A percentile compares a stretch with the other conserved stretches of the same genome.
These are phyloP conservation scores for Schizonepeta tenuifolia DNA, from an alignment of 257 asterid genomes.

Conservation along the genomic window DNA sequence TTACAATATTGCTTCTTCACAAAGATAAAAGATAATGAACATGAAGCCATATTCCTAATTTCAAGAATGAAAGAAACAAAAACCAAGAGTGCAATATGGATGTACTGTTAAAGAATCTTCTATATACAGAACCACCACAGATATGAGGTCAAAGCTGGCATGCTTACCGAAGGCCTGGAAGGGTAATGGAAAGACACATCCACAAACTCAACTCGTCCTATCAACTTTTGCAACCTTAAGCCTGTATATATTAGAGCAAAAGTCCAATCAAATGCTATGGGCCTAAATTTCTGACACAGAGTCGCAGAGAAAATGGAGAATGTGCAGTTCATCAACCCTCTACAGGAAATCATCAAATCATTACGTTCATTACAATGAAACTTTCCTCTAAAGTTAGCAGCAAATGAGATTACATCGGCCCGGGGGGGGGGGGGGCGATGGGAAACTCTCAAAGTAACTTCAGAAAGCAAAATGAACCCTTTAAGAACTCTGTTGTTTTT, in stretches of 20 bases:
- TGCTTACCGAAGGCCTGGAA: constrained; percentile 70
- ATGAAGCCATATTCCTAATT: not conserved
- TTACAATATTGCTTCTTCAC: not conserved
- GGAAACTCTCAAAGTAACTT: too few species aligned
- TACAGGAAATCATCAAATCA: not conserved
- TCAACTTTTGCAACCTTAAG: constrained; percentile 63
- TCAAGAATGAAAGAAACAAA: constrained; percentile 4
- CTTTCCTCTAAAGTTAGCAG: too few species aligned
- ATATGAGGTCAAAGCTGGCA: constrained; percentile 4
- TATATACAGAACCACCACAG: not conserved
- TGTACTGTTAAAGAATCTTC: not conserved
- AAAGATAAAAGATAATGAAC: constrained; percentile 10
- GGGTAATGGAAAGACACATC: constrained; percentile 76
- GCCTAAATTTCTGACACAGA: too few species aligned
- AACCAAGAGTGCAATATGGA: constrained; percentile 22
- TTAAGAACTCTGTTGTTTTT: too few species aligned
- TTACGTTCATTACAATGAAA: too few species aligned
- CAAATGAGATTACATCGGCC: too few species aligned
- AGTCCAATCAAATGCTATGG: constrained; percentile 14
- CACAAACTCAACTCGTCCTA: constrained; percentile 70
- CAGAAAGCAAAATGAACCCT: too few species aligned
- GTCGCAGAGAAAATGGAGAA: not conserved
- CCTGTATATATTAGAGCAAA: constrained; percentile 52
- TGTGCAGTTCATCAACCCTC: constrained; percentile 19
- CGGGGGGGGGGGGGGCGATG: too few species aligned